phyloP scores from a whole-genome alignment of 2,329 filamentous ascomycete genomes.

The Alternaria panax region DNA sequence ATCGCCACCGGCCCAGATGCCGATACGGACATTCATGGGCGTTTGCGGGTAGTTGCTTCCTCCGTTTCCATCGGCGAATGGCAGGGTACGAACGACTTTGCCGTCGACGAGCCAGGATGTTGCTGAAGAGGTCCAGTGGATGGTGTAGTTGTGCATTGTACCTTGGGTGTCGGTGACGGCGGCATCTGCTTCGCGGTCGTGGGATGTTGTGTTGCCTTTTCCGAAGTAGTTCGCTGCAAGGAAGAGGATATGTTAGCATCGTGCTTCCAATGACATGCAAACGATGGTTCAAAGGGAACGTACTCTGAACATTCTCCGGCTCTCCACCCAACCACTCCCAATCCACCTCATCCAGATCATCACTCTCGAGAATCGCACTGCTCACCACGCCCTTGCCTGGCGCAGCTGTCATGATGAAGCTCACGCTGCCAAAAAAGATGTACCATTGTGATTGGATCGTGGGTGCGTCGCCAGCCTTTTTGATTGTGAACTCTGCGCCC shows the following conservation, averaged over 20 bases:
- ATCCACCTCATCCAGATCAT: slow-evolving; percentile 85
- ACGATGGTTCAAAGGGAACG: slow-evolving; percentile 57
- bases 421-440: slow-evolving; percentile 82
- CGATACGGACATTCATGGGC: slow-evolving; percentile 65
- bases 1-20: slow-evolving; percentile 57
- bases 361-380: slow-evolving; percentile 79
- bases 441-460: slow-evolving; percentile 81
- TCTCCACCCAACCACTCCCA: slow-evolving; percentile 79
- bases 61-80: slow-evolving; percentile 59
- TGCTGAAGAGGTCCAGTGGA: slow-evolving; percentile 70
- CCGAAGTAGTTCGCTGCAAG: not conserved
- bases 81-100: slow-evolving; percentile 66
- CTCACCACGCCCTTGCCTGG: slow-evolving; percentile 77
- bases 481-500: slow-evolving; percentile 58
- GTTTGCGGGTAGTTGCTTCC: slow-evolving; percentile 75
- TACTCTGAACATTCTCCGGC: slow-evolving; percentile 67
- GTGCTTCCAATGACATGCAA: not conserved
- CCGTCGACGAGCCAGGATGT: slow-evolving; percentile 75
- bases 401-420: slow-evolving; percentile 77
- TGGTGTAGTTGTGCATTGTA: slow-evolving; percentile 70
- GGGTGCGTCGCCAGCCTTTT: slow-evolving; percentile 55
- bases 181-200: slow-evolving; percentile 70
- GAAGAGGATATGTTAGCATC: not conserved
- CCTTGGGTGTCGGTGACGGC: slow-evolving; percentile 60
- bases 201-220: slow-evolving; percentile 61